These are phyloP conservation scores for Austroboletus eburneus DNA, from an alignment of 768 basidiomycete genomes.

Conservation along the genomic window DNA sequence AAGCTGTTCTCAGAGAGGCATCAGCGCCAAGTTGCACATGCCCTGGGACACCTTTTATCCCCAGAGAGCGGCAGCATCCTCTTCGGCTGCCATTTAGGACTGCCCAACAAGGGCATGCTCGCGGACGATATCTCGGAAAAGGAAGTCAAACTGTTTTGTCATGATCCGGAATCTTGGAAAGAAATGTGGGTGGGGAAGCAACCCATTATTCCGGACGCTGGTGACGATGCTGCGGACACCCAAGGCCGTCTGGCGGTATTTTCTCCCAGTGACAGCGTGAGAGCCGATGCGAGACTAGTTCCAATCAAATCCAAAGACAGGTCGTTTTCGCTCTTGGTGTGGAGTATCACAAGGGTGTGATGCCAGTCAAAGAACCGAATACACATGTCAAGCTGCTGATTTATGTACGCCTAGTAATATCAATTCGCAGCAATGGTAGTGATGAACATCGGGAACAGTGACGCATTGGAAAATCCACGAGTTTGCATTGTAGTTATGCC, in stretches of 20 bases:
- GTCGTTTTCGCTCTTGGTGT: constrained; percentile 9
- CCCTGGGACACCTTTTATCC: constrained; percentile 26
- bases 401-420: too few relatives aligned
- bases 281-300: constrained; percentile 25
- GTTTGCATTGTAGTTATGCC: too few relatives aligned
- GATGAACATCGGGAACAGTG: too few relatives aligned
- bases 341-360: constrained; percentile 19
- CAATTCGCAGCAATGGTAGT: too few relatives aligned
- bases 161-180: constrained; percentile 26
- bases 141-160: constrained; percentile 18
- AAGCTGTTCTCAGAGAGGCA: constrained; percentile 26
- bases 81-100: constrained; percentile 28
- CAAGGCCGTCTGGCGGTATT: constrained; percentile 1
- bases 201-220: neutral
- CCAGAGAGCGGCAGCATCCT: constrained; percentile 26
- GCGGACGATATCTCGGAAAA: neutral
- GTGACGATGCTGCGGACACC: neutral
- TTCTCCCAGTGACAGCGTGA: constrained; percentile 32
- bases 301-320: neutral
- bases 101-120: constrained; percentile 8
- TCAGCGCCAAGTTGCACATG: constrained; percentile 23
- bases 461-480: too few relatives aligned
- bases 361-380: neutral
- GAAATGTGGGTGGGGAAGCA: constrained; percentile 20
- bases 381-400: too few relatives aligned